Percentiles rank a stretch among this genome's conserved stretches.
Conservation (phyloP, 1,284 basidiomycete species). For the Cryptococcus maquisensis region DNA sequence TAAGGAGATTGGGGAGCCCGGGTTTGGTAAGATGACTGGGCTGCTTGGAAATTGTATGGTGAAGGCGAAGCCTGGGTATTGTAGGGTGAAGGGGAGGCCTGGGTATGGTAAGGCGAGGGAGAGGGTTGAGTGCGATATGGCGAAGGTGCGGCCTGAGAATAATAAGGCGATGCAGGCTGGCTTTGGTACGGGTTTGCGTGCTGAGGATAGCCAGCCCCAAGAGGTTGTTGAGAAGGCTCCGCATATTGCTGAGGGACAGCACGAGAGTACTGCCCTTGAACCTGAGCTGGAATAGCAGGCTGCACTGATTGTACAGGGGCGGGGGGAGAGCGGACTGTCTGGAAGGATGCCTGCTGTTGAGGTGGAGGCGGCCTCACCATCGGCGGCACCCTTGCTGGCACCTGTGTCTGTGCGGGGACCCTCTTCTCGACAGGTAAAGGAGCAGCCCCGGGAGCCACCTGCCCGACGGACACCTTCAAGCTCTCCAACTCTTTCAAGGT, state of each 20-base stretch:
- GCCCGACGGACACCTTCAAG: conserved; percentile 65
- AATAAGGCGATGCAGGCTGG: too few relatives aligned
- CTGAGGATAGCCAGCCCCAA: not conserved
- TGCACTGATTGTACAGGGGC: not conserved
- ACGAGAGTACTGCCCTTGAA: not conserved
- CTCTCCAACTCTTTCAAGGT: conserved; percentile 79
- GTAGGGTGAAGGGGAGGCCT: not conserved
- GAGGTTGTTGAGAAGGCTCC: not conserved
- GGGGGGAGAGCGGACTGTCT: too few relatives aligned
- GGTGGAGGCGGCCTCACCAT: not conserved
- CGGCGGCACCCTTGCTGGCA: not conserved
- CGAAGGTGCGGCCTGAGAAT: too few relatives aligned
- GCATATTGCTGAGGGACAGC: not conserved
- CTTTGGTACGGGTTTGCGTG: too few relatives aligned
- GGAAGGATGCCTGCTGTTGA: not conserved
- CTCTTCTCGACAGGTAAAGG: not conserved
- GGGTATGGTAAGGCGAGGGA: not conserved
- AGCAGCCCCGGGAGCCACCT: conserved; percentile 22
- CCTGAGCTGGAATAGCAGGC: not conserved
- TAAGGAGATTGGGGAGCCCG: not conserved
- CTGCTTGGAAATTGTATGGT: too few relatives aligned
- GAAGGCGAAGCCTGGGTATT: not conserved
- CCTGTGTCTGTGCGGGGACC: not conserved
- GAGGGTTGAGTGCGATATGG: not conserved
- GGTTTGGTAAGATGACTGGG: not conserved